Conservation (phyloP, 2,329 filamentous ascomycete species). For the Pseudocercospora macadamiae region DNA sequence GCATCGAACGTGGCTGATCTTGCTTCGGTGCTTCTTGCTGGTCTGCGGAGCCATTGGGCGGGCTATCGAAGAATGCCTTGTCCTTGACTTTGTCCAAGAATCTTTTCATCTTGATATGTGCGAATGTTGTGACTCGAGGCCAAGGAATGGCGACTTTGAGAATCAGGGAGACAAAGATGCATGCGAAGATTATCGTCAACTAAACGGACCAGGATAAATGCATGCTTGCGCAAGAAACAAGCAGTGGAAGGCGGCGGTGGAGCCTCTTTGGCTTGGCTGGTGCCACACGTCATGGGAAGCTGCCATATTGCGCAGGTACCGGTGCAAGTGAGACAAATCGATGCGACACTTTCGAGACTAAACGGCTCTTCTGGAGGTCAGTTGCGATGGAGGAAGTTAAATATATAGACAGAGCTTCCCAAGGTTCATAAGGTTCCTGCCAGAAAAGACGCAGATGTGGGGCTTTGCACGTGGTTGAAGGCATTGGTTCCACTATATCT, state of each 20-base stretch:
- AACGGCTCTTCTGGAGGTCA: neutral
- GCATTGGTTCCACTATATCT: neutral
- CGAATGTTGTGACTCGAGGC: conserved; percentile 8
- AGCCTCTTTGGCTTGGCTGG: conserved; percentile 3
- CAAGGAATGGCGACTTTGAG: conserved; percentile 17
- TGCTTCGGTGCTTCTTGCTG: conserved; percentile 14
- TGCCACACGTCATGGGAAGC: conserved; percentile 13
- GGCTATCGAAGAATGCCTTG: conserved; percentile 12
- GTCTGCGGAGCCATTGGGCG: conserved; percentile 14
- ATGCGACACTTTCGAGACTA: neutral
- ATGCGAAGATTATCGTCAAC: conserved; percentile 26
- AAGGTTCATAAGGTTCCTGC: no score
- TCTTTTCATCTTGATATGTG: conserved; percentile 39
- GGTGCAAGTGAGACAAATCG: conserved; percentile 16
- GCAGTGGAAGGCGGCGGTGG: conserved; percentile 1
- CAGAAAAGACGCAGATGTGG: neutral
- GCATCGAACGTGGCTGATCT: conserved; percentile 33
- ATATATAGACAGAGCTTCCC: no score
- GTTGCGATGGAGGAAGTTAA: conserved; percentile 3
- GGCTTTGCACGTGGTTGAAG: neutral
- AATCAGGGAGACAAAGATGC: conserved; percentile 22
- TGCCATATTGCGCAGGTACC: no score
- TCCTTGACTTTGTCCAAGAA: conserved; percentile 45
- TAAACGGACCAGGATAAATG: conserved; percentile 20
- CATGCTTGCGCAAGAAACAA: neutral